Evolutionary conservation across 2,329 filamentous ascomycete species (phyloP), one percentile per base, ranked within the genome.

Genomic region (Fusarium compactum): DNA sequence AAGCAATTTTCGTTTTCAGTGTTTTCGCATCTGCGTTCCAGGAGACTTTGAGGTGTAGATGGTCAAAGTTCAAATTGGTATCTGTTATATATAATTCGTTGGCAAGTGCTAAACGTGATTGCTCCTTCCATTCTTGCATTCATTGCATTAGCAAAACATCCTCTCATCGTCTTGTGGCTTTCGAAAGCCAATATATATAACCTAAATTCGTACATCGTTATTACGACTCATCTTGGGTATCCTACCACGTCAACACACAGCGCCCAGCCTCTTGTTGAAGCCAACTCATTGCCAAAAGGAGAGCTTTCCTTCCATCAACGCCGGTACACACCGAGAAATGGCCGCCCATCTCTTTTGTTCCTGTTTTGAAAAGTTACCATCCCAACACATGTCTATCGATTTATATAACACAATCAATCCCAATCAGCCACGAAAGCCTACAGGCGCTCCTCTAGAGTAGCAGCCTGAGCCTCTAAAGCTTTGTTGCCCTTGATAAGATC

Each of bases 401-500:
- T 32, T 62, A 47, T 67, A 57, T 46, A 69, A 50, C 48, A 51
- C 47, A 25, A 18, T 20, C 29, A 30, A 41, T 56, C 45, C 46
- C 40, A 20, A 27, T 29, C 58, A 25, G 43, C 15, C 32, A 22
- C 34, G 34, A 24, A 34, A 18, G 40, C 34, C 70, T 41, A 75
- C 15, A 56, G 32, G 62, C 62, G 72, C 34, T 71, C 74, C 59
- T 79, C 75, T 43, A 80, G 46, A 18, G 69, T 79, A n/a, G 81
- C 81, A 47, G 91, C 78, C 78, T 87, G 86, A n/a, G 77, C 78
- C 60, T 83, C 82, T 56, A 94, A 78, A 27, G 82, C 78, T 59
- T 89, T 83, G 76, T 97, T 97, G 7, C 90, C 92, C 41, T 85
- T 81, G 15, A 94, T 79, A 22, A 97, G 77, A 18, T 91, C 87